Evolutionary conservation across 2,329 filamentous ascomycete species (phyloP).

Genomic region (Alternaria sp.): DNA sequence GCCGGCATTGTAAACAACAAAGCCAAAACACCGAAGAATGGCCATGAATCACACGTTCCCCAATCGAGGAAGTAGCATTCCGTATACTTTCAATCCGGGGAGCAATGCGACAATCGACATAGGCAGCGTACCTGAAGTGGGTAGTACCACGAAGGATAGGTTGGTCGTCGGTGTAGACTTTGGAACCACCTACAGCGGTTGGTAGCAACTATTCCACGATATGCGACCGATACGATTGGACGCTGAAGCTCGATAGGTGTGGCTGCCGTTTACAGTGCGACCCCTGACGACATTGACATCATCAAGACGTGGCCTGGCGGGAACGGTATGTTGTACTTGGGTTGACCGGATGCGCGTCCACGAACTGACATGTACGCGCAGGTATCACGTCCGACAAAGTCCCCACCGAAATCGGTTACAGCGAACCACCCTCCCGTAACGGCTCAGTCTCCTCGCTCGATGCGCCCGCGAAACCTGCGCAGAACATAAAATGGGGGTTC

Average conservation of each 20-base stretch:
- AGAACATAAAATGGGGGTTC: slow-evolving; percentile 74
- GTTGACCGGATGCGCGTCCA: not conserved
- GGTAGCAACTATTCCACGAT: slow-evolving; percentile 3
- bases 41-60: slow-evolving; percentile 32
- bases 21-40: not conserved
- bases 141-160: slow-evolving; percentile 57
- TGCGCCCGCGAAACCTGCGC: slow-evolving; percentile 22
- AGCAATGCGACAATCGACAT: slow-evolving; percentile 30
- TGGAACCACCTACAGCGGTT: slow-evolving; percentile 82
- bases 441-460: slow-evolving; percentile 27
- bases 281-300: slow-evolving; percentile 80
- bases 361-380: slow-evolving; percentile 21
- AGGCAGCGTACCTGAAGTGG: slow-evolving; percentile 16
- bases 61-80: slow-evolving; percentile 36
- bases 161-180: slow-evolving; percentile 82
- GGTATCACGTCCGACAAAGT: slow-evolving; percentile 85
- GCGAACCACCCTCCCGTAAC: slow-evolving; percentile 17
- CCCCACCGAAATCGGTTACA: slow-evolving; percentile 74
- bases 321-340: slow-evolving; percentile 59
- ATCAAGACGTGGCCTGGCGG: slow-evolving; percentile 83
- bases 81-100: slow-evolving; percentile 40
- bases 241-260: slow-evolving; percentile 56
- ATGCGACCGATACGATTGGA: not conserved
- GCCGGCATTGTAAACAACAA: slow-evolving; percentile 3
- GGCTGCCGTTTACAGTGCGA: slow-evolving; percentile 75